These are phyloP conservation scores for Samsoniella hepiali DNA, from an alignment of 2,329 filamentous ascomycete species.

Conservation along the genomic window DNA sequence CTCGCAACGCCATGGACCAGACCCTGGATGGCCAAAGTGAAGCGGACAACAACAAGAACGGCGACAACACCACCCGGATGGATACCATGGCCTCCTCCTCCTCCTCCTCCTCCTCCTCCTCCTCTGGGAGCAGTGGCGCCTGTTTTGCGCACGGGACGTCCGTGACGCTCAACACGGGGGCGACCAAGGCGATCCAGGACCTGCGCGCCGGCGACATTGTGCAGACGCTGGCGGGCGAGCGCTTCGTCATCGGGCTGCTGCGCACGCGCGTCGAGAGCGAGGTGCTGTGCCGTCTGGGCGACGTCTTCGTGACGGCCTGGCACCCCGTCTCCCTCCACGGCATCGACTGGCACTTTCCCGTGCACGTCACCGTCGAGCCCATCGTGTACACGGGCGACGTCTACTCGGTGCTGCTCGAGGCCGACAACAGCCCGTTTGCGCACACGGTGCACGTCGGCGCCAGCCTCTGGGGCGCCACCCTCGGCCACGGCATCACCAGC, in stretches of 20 bases:
- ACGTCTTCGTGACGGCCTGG: conserved; percentile 55
- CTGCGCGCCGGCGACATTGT: conserved; percentile 47
- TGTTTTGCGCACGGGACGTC: conserved; percentile 4
- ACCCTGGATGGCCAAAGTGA: background rate
- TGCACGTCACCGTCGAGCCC: conserved; percentile 30
- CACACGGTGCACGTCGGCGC: conserved; percentile 48
- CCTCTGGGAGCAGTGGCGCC: background rate
- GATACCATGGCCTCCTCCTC: background rate
- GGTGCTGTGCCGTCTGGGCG: conserved; percentile 44
- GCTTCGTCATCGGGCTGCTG: conserved; percentile 49
- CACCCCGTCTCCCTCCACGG: conserved; percentile 50
- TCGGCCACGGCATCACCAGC: conserved; percentile 52
- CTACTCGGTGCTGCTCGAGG: conserved; percentile 57
- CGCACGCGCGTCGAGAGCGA: conserved; percentile 42
- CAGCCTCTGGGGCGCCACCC: conserved; percentile 50
- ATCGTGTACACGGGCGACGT: conserved; percentile 48
- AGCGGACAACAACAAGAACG: background rate
- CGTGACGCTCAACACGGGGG: background rate
- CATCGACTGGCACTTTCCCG: conserved; percentile 47
- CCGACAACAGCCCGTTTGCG: conserved; percentile 38
- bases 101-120: background rate
- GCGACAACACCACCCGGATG: background rate
- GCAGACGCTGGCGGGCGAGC: conserved; percentile 46
- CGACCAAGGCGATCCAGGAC: conserved; percentile 37
- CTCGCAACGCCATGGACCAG: background rate